Base-by-base conservation (phyloP, 495 filamentous ascomycete genomes). In the Xanthoparmelia taractica region DNA sequence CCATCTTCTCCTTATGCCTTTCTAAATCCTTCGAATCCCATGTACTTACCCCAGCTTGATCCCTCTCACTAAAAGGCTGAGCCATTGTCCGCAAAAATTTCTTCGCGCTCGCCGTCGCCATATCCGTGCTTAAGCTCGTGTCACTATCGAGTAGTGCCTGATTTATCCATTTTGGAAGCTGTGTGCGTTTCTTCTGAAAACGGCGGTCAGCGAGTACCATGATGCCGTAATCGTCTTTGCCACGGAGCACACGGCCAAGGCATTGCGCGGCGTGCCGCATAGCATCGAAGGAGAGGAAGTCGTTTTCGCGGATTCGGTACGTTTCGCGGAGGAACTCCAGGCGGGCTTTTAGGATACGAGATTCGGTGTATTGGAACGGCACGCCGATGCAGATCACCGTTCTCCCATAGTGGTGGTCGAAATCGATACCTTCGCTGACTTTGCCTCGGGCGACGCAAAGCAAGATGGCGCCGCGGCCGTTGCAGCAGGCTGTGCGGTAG, bases 191-290 rank as follows among this genome's bases (percentile, higher is more conserved):
- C 77, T 89, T 88, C 72, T 87, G 83, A 76, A 97, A 99, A 10
- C 95, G 83, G 15, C 88, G 82, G 73, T 99, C 95, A 20, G 95
- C 95, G 23, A 99, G 76, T 17, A 99, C 92, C 94, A 99, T 99
- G 73, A 97, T 87, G 4, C 95, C 95, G 75, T 99, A 99, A 72
- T 99, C 94, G 72, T 97, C 94, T 73, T 98, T 98, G 40, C 94
- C 95, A 64, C 95, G 83, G 33, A 99, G 79, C 23, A 99, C 95
- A 70, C 95, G 93, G 29, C 95, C 95, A 0, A 99, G 80, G 67
- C 95, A 99, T 70, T 99, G 95, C 18, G 95, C 92, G 47, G 94
- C 95, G 71, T 99, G 95, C 33, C 95, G 84, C 92, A 97, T 99
- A 27, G 94, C 95, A 73, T 97, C 94, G 83, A 97, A 99, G 41